Conservation (phyloP, 148 eudicot genomes). For the Agrostemma githago region DNA sequence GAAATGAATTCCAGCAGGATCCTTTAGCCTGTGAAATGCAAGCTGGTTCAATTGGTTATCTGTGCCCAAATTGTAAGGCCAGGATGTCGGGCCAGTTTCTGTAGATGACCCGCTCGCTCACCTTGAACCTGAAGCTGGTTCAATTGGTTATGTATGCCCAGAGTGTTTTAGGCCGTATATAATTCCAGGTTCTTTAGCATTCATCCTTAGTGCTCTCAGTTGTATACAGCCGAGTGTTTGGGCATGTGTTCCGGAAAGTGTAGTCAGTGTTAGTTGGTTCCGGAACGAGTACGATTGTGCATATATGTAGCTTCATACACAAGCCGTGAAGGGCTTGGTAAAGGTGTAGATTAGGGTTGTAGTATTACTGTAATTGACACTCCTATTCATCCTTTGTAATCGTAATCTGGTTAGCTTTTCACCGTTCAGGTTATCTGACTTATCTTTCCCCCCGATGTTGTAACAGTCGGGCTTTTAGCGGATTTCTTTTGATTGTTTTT, state of each 20-base stretch:
- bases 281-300: conserved; percentile 24
- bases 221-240: conserved; percentile 8
- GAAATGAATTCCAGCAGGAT: conserved; percentile 63
- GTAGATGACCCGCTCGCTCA: conserved; percentile 20
- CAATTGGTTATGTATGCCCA: no score
- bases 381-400: background rate
- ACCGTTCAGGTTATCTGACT: background rate
- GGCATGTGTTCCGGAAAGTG: conserved; percentile 2
- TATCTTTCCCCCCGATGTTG: background rate
- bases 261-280: conserved; percentile 8
- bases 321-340: background rate
- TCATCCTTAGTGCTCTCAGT: background rate
- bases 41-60: conserved; percentile 61
- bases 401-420: background rate
- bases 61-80: conserved; percentile 82
- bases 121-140: no score
- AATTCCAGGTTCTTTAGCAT: no score
- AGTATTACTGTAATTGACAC: background rate
- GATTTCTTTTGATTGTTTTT: background rate
- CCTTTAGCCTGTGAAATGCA: conserved; percentile 47
- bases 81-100: conserved; percentile 54
- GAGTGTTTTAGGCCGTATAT: no score
- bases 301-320: conserved; percentile 19
- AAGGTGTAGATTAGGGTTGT: conserved; percentile 9
- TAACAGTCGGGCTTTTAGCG: background rate